These are phyloP conservation scores for Boletus edulis DNA, from an alignment of 768 basidiomycete genomes.

Conservation along the genomic window DNA sequence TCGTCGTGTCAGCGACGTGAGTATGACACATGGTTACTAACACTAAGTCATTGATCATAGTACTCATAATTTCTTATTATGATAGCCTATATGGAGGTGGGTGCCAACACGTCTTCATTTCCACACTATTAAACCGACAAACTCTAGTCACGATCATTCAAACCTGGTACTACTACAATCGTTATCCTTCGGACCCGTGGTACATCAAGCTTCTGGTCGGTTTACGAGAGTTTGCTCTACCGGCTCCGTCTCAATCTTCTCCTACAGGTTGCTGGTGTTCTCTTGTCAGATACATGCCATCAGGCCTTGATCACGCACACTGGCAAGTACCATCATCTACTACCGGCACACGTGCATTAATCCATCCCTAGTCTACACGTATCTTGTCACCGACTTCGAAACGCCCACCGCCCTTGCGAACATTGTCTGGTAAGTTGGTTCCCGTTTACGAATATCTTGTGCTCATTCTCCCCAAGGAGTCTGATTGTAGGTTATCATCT, in stretches of 20 bases:
- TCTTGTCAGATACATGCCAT: slow-evolving; percentile 54
- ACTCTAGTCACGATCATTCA: slow-evolving; percentile 53
- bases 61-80: not conserved
- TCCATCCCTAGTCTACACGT: slow-evolving; percentile 42
- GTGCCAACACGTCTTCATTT: slow-evolving; percentile 7
- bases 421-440: slow-evolving; percentile 43
- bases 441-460: not conserved
- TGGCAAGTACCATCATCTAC: slow-evolving; percentile 28
- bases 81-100: slow-evolving; percentile 52
- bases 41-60: not conserved
- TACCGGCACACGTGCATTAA: not conserved
- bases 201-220: slow-evolving; percentile 47
- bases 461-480: slow-evolving; percentile 21
- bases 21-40: slow-evolving; percentile 23
- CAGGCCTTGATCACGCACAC: slow-evolving; percentile 57
- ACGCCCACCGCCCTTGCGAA: slow-evolving; percentile 21
- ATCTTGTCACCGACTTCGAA: slow-evolving; percentile 42
- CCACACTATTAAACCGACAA: slow-evolving; percentile 2
- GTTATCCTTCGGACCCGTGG: slow-evolving; percentile 51
- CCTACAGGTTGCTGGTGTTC: slow-evolving; percentile 48
- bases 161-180: slow-evolving; percentile 54
- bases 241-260: not conserved
- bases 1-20: slow-evolving; percentile 52
- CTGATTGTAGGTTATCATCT: slow-evolving; percentile 17
- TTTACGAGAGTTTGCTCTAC: not conserved